Percentiles rank a stretch among this genome's conserved stretches.
phyloP scores from a whole-genome alignment of 1,284 basidiomycete species.

The Cutaneotrichosporon cutaneum region DNA sequence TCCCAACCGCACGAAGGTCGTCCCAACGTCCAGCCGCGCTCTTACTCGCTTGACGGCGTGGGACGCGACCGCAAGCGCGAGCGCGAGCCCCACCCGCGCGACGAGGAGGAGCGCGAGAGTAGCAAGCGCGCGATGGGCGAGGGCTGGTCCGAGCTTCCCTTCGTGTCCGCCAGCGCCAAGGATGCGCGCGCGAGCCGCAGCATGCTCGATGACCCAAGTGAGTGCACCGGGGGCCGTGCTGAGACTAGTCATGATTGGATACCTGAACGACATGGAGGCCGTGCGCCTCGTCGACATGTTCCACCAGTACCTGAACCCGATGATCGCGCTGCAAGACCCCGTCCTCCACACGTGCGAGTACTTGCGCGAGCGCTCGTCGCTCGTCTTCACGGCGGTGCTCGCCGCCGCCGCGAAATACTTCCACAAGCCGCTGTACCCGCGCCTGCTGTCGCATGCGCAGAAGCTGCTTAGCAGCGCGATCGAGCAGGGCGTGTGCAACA shows the following conservation, averaged over 20 bases:
- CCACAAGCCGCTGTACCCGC: slow-evolving; percentile 55
- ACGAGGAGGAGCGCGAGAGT: not conserved
- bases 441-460: slow-evolving; percentile 18
- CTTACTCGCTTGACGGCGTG: not conserved
- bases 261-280: slow-evolving; percentile 8
- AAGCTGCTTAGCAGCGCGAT: slow-evolving; percentile 13
- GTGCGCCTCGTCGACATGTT: slow-evolving; percentile 11
- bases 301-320: slow-evolving; percentile 17
- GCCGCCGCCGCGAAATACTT: slow-evolving; percentile 73
- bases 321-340: slow-evolving; percentile 21
- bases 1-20: too few relatives aligned
- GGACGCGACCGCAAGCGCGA: not conserved
- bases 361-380: slow-evolving; percentile 12
- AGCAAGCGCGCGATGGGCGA: not conserved
- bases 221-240: not conserved
- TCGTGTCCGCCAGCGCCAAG: not conserved
- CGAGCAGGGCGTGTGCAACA: slow-evolving; percentile 12
- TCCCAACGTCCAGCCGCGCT: not conserved
- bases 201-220: slow-evolving; percentile 10
- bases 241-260: slow-evolving; percentile 2
- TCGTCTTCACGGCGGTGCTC: slow-evolving; percentile 60
- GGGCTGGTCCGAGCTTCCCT: not conserved
- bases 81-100: not conserved
- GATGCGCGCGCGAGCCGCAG: not conserved
- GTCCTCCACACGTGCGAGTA: slow-evolving; percentile 23